A percentile compares a stretch with the other conserved stretches of the same genome.
phyloP scores from a whole-genome alignment of 257 asterid species.

The Lithospermum erythrorhizon region DNA sequence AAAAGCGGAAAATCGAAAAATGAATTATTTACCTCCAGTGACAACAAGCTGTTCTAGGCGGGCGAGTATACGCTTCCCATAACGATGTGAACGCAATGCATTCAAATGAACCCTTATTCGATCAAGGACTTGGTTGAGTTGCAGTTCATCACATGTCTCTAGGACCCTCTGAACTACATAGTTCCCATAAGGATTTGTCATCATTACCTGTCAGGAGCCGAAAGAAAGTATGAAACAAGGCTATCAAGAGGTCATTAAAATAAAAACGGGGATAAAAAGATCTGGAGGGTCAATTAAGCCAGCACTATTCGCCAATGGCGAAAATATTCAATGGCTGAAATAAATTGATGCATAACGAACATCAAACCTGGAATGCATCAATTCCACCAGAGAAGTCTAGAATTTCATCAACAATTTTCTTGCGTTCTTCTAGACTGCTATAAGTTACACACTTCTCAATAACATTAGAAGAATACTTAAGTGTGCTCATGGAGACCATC shows the following conservation, averaged over 20 bases:
- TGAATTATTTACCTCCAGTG: conserved; percentile 53
- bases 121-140: conserved; percentile 51
- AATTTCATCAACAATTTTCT: conserved; percentile 58
- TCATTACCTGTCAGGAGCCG: conserved; percentile 39
- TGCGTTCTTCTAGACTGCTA: conserved; percentile 56
- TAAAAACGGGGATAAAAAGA: no score
- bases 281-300: conserved; percentile 12
- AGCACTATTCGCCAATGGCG: no score
- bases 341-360: neutral
- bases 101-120: conserved; percentile 66
- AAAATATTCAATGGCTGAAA: neutral
- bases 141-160: conserved; percentile 70
- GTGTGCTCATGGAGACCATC: conserved; percentile 80
- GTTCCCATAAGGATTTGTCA: conserved; percentile 75
- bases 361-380: conserved; percentile 78
- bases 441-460: conserved; percentile 76
- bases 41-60: conserved; percentile 87
- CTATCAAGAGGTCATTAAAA: neutral
- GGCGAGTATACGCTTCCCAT: conserved; percentile 73
- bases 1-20: neutral
- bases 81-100: conserved; percentile 59
- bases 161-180: conserved; percentile 87
- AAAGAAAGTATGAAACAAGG: neutral
- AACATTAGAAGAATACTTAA: conserved; percentile 80
- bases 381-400: conserved; percentile 58